A percentile compares a stretch with the other conserved stretches of the same genome.
Evolutionary conservation across 179 eudicot genomes (phyloP).

Genomic region (Heliamphora pulchella): DNA sequence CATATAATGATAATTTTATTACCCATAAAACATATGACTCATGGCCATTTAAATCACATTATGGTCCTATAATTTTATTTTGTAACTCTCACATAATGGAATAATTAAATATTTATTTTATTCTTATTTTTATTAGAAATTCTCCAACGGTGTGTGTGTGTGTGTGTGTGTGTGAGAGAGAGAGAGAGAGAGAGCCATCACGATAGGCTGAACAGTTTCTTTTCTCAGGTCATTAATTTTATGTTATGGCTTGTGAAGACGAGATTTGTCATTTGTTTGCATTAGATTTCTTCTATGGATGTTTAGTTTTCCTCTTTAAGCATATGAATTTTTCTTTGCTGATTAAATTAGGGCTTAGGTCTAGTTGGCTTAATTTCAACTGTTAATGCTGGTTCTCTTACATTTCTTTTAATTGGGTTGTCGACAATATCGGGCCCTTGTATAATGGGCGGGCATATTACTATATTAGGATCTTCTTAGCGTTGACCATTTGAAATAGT

Average conservation of each 20-base stretch:
- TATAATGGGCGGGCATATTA: neutral
- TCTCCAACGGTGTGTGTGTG: neutral
- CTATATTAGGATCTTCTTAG: neutral
- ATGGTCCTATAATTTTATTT: too few relatives aligned
- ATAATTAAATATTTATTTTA: too few relatives aligned
- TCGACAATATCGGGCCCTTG: neutral
- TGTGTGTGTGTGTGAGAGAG: neutral
- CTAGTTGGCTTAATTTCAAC: neutral
- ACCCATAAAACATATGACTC: too few relatives aligned
- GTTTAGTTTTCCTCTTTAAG: neutral
- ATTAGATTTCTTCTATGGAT: conserved; percentile 5
- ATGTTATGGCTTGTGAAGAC: neutral
- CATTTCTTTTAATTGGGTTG: neutral
- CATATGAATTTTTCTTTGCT: neutral
- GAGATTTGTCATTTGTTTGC: neutral
- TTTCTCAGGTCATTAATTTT: neutral
- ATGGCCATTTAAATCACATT: too few relatives aligned
- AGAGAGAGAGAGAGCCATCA: too few relatives aligned
- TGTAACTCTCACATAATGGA: too few relatives aligned
- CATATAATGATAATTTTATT: too few relatives aligned
- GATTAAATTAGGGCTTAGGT: conserved; percentile 3
- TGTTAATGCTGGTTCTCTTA: neutral
- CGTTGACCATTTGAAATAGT: neutral
- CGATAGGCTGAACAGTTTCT: neutral
- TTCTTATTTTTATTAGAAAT: too few relatives aligned